These are phyloP conservation scores for Mycena metata DNA, from an alignment of 768 basidiomycete genomes.

Conservation along the genomic window DNA sequence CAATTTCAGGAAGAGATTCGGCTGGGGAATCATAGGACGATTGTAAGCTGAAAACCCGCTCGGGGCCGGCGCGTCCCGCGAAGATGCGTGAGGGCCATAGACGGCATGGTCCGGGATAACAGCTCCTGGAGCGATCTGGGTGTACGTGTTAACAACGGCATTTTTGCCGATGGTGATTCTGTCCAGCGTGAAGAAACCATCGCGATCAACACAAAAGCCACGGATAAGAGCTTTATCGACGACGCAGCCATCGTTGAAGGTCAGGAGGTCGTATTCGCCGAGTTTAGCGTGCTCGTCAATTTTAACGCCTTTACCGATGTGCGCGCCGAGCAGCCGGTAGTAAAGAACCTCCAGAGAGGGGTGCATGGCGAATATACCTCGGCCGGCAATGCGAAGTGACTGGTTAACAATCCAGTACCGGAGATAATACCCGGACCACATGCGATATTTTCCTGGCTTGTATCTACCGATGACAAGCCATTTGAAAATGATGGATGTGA, in stretches of 20 bases:
- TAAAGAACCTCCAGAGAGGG: constrained; percentile 55
- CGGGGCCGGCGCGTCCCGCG: constrained; percentile 54
- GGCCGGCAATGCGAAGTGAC: constrained; percentile 47
- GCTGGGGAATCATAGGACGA: constrained; percentile 50
- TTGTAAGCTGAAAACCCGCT: constrained; percentile 54
- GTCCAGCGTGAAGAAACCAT: constrained; percentile 60
- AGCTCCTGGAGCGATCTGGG: constrained; percentile 57
- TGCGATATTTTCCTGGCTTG: constrained; percentile 52
- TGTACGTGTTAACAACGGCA: constrained; percentile 59
- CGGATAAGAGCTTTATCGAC: constrained; percentile 56
- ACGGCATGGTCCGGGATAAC: constrained; percentile 53
- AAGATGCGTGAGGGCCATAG: constrained; percentile 62
- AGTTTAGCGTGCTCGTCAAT: constrained; percentile 55
- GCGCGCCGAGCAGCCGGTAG: constrained; percentile 60
- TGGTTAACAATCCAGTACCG: constrained; percentile 34
- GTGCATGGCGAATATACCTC: constrained; percentile 57
- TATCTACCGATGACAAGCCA: constrained; percentile 62
- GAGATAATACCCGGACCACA: constrained; percentile 43
- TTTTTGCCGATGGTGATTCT: constrained; percentile 52
- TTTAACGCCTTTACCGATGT: constrained; percentile 56
- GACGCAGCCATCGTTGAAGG: constrained; percentile 56
- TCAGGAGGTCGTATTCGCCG: constrained; percentile 59
- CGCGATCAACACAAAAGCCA: constrained; percentile 61
- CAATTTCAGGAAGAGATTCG: constrained; percentile 48
- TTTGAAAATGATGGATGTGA: constrained; percentile 58